These are phyloP conservation scores for Aspergillus hortae DNA, from an alignment of 2,329 filamentous ascomycete species.

Conservation along the genomic window DNA sequence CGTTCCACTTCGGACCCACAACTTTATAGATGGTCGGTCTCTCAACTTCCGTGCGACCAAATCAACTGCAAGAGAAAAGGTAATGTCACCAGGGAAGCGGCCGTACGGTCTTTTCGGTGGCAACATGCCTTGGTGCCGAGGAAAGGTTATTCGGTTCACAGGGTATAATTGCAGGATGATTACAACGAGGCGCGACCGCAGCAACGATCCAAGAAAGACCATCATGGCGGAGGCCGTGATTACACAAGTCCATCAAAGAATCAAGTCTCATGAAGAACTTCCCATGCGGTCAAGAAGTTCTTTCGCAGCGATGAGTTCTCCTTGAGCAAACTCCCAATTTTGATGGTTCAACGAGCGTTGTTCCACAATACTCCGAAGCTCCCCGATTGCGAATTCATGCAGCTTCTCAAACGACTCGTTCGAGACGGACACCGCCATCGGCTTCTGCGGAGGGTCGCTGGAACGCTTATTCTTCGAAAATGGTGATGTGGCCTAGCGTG, in stretches of 20 bases:
- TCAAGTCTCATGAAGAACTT: background rate
- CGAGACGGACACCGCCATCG: conserved; percentile 12
- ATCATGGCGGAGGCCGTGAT: too few relatives aligned
- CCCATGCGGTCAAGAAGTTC: conserved; percentile 33
- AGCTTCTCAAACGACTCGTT: conserved; percentile 29
- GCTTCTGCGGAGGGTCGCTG: conserved; percentile 8
- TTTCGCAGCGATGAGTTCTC: conserved; percentile 41
- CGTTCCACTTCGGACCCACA: too few relatives aligned
- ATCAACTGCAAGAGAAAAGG: too few relatives aligned
- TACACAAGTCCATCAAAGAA: background rate
- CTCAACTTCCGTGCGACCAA: too few relatives aligned
- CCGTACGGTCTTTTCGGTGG: too few relatives aligned
- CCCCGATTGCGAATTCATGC: conserved; percentile 33
- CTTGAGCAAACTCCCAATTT: conserved; percentile 30
- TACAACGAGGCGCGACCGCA: too few relatives aligned
- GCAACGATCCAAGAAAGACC: too few relatives aligned
- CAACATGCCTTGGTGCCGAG: too few relatives aligned
- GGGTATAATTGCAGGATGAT: too few relatives aligned
- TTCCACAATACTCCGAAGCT: conserved; percentile 36
- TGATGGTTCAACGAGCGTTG: conserved; percentile 26
- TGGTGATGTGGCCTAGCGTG: conserved; percentile 25
- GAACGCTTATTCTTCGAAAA: conserved; percentile 19
- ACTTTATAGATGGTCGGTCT: too few relatives aligned
- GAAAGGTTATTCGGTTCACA: too few relatives aligned
- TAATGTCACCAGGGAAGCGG: too few relatives aligned